Conservation (phyloP, 768 basidiomycete genomes). For the Podaxis carcinomalis region DNA sequence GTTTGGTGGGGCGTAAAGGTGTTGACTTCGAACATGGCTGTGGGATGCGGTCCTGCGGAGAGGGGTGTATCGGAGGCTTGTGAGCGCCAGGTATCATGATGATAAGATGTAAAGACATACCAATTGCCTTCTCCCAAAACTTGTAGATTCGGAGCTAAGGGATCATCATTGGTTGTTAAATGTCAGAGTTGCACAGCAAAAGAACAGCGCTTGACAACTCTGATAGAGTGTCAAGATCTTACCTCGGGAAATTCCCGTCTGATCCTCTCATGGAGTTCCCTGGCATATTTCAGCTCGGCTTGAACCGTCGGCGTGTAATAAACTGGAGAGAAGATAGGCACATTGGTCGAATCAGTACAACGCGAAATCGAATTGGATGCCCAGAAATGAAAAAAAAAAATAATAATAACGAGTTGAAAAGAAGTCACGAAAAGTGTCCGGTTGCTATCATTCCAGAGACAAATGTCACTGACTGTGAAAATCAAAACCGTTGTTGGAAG, state of each 20-base stretch:
- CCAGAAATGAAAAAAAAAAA: background rate
- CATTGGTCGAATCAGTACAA: background rate
- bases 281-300: constrained; percentile 43
- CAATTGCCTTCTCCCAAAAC: constrained; percentile 61
- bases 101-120: constrained; percentile 27
- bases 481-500: constrained; percentile 60
- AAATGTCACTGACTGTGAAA: constrained; percentile 56
- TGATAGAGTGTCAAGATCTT: background rate
- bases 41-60: constrained; percentile 55
- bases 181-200: background rate
- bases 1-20: constrained; percentile 65
- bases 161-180: constrained; percentile 2
- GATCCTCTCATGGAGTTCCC: constrained; percentile 54
- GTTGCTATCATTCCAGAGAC: background rate
- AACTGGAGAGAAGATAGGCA: constrained; percentile 31
- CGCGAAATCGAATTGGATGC: background rate
- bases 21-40: constrained; percentile 71
- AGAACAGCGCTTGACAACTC: background rate
- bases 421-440: background rate
- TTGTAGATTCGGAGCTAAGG: constrained; percentile 54
- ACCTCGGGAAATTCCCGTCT: constrained; percentile 69
- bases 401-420: background rate
- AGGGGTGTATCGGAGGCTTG: background rate
- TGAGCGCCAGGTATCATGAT: background rate
- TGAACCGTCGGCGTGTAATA: constrained; percentile 53